Evolutionary conservation across 306 rosid species (phyloP), one percentile per base, ranked within the genome.

Genomic region (Dalbergia cochinchinensis): DNA sequence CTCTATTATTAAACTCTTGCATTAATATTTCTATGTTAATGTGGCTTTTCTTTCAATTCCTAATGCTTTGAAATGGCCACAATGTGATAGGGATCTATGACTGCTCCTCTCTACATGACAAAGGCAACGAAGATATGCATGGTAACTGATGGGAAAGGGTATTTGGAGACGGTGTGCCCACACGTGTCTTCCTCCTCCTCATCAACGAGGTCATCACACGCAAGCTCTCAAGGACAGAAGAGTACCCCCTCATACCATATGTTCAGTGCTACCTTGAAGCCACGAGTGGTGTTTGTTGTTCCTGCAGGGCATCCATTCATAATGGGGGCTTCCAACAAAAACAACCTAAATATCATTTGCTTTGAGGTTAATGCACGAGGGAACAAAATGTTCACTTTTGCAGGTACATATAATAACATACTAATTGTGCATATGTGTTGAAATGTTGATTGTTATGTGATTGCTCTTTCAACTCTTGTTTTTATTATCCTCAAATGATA

Each of bases 271-370:
- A 50, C 7, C 0, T 58, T 92, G 73, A 81, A 69, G 71, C 87
- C 76, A 0, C 88, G 92, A 0, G 10, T 14, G 15, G 85, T 89
- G 75, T 90, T 86, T 71, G 87, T 88, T 48, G 89, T 73, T 4
- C 97, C 94, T 0, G 83, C 92, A 0, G 95, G 92, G 4, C 95
- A 92, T 65, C 96, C 97, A 4, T 59, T 76, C 41, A 79, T 90
- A 0, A 8, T 54, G 0, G 15, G 78, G 0, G 87, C 95, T 58
- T 85, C 89, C 0, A 70, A 15, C 18, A 50, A 62, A 8, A 79
- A 41, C 34, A 83, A 92, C 70, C 92, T 90, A 6, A 80, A 75
- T 9, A 61, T 88, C 3, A 0, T 90, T 13, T 88, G 89, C 71
- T 92, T 90, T 59, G 91, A 89, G 76, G 84, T 92, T 41, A 68